These are phyloP conservation scores for Tirmania nivea DNA, from an alignment of 495 filamentous ascomycete species.

Conservation along the genomic window DNA sequence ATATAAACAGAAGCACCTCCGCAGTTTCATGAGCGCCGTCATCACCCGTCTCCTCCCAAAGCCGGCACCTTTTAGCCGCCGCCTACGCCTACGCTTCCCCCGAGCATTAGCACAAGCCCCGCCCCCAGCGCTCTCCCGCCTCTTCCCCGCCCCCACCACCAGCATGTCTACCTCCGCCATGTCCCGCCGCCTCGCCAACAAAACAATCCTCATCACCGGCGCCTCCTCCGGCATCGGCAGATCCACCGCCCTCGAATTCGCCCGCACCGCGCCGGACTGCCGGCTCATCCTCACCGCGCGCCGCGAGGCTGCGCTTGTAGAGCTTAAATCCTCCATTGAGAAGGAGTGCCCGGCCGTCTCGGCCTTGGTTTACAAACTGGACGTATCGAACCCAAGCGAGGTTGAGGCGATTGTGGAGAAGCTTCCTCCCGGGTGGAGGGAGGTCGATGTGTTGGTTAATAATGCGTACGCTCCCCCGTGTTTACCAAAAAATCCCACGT, in stretches of 20 bases:
- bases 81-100: no score
- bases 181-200: slow-evolving; percentile 72
- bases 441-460: slow-evolving; percentile 82
- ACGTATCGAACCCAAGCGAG: slow-evolving; percentile 63
- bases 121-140: no score
- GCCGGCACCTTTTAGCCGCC: no score
- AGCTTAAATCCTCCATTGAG: slow-evolving; percentile 44
- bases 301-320: slow-evolving; percentile 49
- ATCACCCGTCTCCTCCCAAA: no score
- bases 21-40: no score
- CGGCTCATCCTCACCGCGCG: slow-evolving; percentile 76
- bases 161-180: slow-evolving; percentile 38
- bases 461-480: slow-evolving; percentile 62
- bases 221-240: slow-evolving; percentile 85
- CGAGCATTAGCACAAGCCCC: no score
- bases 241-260: slow-evolving; percentile 76
- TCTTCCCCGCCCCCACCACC: slow-evolving; percentile 10
- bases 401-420: slow-evolving; percentile 49
- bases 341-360: slow-evolving; percentile 56
- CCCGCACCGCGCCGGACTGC: slow-evolving; percentile 56
- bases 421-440: slow-evolving; percentile 63
- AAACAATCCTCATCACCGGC: slow-evolving; percentile 81
- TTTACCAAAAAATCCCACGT: no score
- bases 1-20: no score
- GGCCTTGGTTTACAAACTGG: slow-evolving; percentile 61